These are phyloP conservation scores for Coffea canephora DNA, from an alignment of 257 asterid genomes.

Conservation along the genomic window DNA sequence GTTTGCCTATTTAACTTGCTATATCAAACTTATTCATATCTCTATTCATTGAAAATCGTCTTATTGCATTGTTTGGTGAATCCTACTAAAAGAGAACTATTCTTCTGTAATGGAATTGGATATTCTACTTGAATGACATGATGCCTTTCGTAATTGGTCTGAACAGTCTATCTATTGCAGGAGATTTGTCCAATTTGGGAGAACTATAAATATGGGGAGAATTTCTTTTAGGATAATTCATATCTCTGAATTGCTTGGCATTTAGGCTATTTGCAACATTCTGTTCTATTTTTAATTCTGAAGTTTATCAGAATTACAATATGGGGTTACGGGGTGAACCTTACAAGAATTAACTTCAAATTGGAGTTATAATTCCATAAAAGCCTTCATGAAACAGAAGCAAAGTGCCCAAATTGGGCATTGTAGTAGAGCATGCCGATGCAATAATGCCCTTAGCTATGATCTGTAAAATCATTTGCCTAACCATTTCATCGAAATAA, in stretches of 20 bases:
- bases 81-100: not conserved
- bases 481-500: no score
- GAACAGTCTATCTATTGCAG: not conserved
- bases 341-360: no score
- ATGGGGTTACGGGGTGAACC: not conserved
- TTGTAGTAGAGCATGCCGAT: not conserved
- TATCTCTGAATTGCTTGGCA: no score
- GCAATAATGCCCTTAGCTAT: not conserved
- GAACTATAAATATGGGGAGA: no score
- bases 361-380: not conserved
- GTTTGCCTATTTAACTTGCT: no score
- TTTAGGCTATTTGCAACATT: no score
- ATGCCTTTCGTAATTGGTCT: not conserved
- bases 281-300: no score
- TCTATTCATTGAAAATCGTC: not conserved
- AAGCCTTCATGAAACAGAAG: not conserved
- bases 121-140: no score
- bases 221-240: no score
- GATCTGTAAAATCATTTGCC: not conserved
- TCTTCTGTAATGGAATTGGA: no score
- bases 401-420: not conserved
- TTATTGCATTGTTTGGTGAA: not conserved
- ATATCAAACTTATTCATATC: no score
- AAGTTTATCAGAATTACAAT: no score
- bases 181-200: not conserved